Evolutionary conservation across 768 basidiomycete species (phyloP), one percentile per base, ranked within the genome.

Genomic region (Rubroboletus pulcherrimus): DNA sequence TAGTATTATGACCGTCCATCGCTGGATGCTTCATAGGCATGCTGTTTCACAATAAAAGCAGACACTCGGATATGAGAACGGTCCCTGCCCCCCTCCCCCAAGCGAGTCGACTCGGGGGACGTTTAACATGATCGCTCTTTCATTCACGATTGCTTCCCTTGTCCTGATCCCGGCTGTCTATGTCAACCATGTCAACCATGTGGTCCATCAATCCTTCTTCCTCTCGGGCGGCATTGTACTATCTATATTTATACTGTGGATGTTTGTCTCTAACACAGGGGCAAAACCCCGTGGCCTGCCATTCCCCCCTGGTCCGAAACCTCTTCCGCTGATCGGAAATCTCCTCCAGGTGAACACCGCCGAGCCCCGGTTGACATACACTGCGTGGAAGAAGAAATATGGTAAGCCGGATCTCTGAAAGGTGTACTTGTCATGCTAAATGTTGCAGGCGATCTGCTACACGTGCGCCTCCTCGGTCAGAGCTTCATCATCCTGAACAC

Each of bases 311-410:
- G 70, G 70, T 19, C 71, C 70, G 0, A 64, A 56, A 51, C 56
- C 72, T 17, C 56, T 71, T 12, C 71, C 71, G 5, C 39, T 71
- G 19, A 38, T 71, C 24, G 70, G 70, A 41, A 68, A 69, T 55
- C 26, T 68, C 38, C 53, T 56, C 45, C 63, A 67, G 41, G 33
- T 73, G 35, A 66, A 72, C 39, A 54, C 58, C 2, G 34, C 64
- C 11, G 54, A 64, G n/a, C 69, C 73, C 7, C 73, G 72, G 72
- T 41, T 73, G 29, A 66, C 70, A 19, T 73, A 72, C 52, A 61
- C 73, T 12, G 53, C 63, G 15, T 73, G 73, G 73, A 64, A 60
- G 57, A 61, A 65, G 54, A 59, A 50, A 51, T 74, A 73, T 50
- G 73, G 72, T 63, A 35, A 39, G 59, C 40, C 15, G n/a, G 11